These are phyloP conservation scores for Pisolithus thermaeus DNA, from an alignment of 1,284 basidiomycete species.

Conservation along the genomic window DNA sequence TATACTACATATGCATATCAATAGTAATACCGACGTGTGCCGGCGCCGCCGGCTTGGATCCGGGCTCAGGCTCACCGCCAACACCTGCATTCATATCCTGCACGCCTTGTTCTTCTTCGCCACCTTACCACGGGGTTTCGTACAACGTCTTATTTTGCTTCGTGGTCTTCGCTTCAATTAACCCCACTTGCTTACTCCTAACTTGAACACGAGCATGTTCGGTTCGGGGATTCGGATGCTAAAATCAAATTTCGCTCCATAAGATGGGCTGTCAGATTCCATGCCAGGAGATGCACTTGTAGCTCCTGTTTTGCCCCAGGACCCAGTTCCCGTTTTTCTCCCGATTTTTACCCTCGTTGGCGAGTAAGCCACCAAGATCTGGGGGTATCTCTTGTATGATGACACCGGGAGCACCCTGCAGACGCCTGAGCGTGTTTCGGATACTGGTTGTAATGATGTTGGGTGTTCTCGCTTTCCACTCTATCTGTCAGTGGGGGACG, in stretches of 20 bases:
- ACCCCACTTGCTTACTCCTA: slow-evolving; percentile 15
- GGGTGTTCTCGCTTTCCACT: slow-evolving; percentile 90
- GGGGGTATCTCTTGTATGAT: slow-evolving; percentile 96
- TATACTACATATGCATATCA: slow-evolving; percentile 21
- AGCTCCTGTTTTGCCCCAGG: slow-evolving; percentile 50
- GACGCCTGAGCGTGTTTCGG: slow-evolving; percentile 84
- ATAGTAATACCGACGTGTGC: slow-evolving; percentile 28
- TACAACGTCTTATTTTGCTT: slow-evolving; percentile 18
- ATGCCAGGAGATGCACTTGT: slow-evolving; percentile 48
- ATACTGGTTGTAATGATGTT: slow-evolving; percentile 77
- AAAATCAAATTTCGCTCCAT: slow-evolving; percentile 11
- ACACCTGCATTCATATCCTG: slow-evolving; percentile 22
- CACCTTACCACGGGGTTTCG: slow-evolving; percentile 22
- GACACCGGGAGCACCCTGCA: slow-evolving; percentile 94
- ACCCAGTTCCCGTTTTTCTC: slow-evolving; percentile 55
- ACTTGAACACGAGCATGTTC: slow-evolving; percentile 27
- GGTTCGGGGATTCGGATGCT: slow-evolving; percentile 24
- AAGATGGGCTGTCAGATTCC: slow-evolving; percentile 41
- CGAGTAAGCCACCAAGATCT: slow-evolving; percentile 76
- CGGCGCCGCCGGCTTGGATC: slow-evolving; percentile 26
- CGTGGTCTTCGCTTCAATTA: slow-evolving; percentile 15
- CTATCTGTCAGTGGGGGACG: slow-evolving; percentile 89
- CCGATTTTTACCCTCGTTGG: slow-evolving; percentile 65
- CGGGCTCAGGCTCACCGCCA: slow-evolving; percentile 22
- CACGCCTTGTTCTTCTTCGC: slow-evolving; percentile 28